These are phyloP conservation scores for Anthracocystis walkeri DNA, from an alignment of 1,284 basidiomycete species.

Conservation along the genomic window DNA sequence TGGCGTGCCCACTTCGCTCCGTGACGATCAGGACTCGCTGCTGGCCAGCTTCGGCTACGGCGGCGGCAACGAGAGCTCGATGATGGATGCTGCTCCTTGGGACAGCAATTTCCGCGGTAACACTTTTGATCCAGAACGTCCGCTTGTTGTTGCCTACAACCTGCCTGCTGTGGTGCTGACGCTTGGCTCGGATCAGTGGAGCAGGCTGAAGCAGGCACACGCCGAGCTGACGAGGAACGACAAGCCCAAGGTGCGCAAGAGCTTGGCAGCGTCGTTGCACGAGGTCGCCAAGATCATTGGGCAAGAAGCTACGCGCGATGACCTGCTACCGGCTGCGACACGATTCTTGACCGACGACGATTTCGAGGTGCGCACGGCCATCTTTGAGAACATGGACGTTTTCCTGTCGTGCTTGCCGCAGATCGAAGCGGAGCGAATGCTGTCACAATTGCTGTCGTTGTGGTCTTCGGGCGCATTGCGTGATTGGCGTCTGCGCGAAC, in stretches of 20 bases:
- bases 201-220: slow-evolving; percentile 80
- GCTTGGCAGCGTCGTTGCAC: slow-evolving; percentile 86
- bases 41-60: slow-evolving; percentile 53
- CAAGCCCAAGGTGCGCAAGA: slow-evolving; percentile 76
- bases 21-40: slow-evolving; percentile 34
- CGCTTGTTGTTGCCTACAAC: slow-evolving; percentile 92
- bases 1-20: slow-evolving; percentile 19
- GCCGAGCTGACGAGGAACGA: slow-evolving; percentile 75
- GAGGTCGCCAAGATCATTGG: slow-evolving; percentile 89
- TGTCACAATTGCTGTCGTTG: slow-evolving; percentile 74
- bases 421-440: slow-evolving; percentile 73
- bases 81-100: slow-evolving; percentile 39
- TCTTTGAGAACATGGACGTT: slow-evolving; percentile 71
- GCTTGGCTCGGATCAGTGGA: slow-evolving; percentile 81
- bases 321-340: slow-evolving; percentile 76
- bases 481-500: slow-evolving; percentile 87
- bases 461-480: slow-evolving; percentile 77
- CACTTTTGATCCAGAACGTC: slow-evolving; percentile 76
- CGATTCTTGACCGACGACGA: slow-evolving; percentile 76
- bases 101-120: slow-evolving; percentile 44
- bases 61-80: slow-evolving; percentile 37
- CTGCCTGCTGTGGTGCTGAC: slow-evolving; percentile 91
- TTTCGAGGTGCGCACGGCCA: slow-evolving; percentile 74
- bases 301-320: slow-evolving; percentile 76
- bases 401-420: slow-evolving; percentile 74